Evolutionary conservation across 2,329 filamentous ascomycete genomes (phyloP).

Genomic region (Fusarium sp.): DNA sequence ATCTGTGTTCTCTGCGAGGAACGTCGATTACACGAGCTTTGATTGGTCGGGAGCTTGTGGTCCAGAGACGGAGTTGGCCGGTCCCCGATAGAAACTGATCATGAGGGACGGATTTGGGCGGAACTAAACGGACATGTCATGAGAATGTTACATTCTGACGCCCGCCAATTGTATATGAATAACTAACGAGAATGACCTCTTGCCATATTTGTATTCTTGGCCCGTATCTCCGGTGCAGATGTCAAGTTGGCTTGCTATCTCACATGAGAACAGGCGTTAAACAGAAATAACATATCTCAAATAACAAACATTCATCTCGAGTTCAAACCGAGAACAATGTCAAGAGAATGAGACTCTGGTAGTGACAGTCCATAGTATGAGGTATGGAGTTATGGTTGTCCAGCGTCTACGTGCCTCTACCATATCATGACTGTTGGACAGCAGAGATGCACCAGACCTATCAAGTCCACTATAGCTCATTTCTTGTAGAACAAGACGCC

Average conservation of each 20-base stretch:
- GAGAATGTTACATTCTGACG: neutral
- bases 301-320: neutral
- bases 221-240: neutral
- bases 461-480: neutral
- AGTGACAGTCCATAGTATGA: neutral
- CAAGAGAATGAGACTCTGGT: neutral
- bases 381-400: neutral
- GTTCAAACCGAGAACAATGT: neutral
- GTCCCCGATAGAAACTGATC: conserved; percentile 19
- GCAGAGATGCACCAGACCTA: too few species aligned
- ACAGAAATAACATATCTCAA: neutral
- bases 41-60: conserved; percentile 19
- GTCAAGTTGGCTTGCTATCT: neutral
- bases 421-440: too few species aligned
- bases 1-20: conserved; percentile 23
- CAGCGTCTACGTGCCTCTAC: neutral
- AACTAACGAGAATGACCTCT: neutral
- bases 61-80: conserved; percentile 30
- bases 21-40: conserved; percentile 11
- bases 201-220: neutral
- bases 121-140: conserved; percentile 8
- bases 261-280: neutral
- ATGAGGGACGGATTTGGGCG: conserved; percentile 24
- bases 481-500: neutral
- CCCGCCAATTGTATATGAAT: neutral